A percentile compares a stretch with the other conserved stretches of the same genome.
These are phyloP conservation scores for Colletotrichum cordylinicola DNA, from an alignment of 2,329 filamentous ascomycete species.

Conservation along the genomic window DNA sequence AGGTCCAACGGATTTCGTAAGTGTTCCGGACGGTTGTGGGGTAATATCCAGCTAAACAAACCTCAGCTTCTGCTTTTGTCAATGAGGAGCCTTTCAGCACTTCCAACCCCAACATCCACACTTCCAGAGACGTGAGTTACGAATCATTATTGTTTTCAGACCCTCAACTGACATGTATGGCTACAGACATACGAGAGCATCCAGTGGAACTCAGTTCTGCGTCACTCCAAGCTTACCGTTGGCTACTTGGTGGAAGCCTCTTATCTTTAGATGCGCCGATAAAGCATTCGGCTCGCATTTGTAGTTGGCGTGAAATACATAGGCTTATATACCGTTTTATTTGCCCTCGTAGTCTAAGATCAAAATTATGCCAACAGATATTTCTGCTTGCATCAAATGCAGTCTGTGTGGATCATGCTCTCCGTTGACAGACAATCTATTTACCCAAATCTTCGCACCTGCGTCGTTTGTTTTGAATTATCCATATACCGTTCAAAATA, in stretches of 20 bases:
- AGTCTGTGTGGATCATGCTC: background rate
- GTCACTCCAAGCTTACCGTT: conserved; percentile 35
- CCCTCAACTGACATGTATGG: background rate
- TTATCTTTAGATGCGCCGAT: background rate
- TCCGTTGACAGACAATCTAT: background rate
- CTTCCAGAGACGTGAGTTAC: conserved; percentile 32
- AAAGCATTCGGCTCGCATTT: background rate
- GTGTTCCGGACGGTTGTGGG: background rate
- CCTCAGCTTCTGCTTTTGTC: conserved; percentile 36
- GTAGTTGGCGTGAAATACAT: background rate
- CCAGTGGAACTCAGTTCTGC: conserved; percentile 26
- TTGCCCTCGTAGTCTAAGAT: too few relatives aligned
- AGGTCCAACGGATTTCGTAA: conserved; percentile 34
- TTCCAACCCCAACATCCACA: conserved; percentile 37
- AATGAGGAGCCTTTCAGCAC: conserved; percentile 35
- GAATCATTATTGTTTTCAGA: background rate
- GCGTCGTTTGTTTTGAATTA: background rate
- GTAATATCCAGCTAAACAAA: background rate
- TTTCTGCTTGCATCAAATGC: background rate
- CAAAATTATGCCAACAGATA: accelerated
- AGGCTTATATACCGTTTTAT: background rate
- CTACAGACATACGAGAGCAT: conserved; percentile 29
- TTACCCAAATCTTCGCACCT: background rate
- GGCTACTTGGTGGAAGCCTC: conserved; percentile 39
- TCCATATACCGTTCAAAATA: background rate